Evolutionary conservation across 805 yeast genomes (phyloP), one percentile per base, ranked within the genome.

Genomic region (Naumovozyma baii): DNA sequence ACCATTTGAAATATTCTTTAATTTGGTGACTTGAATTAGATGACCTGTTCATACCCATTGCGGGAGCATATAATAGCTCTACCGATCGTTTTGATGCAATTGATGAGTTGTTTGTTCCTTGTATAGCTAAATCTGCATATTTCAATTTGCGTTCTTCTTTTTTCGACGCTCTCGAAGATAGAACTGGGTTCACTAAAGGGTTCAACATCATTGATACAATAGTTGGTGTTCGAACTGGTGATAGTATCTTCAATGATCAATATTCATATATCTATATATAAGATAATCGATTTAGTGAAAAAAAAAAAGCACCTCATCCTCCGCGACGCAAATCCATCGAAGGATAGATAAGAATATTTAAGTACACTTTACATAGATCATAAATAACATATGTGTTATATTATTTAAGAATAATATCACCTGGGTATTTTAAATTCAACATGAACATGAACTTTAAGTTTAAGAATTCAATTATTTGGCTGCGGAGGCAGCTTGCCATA

Each of bases 31-130:
- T 30, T 22, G 26, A 22, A n/a, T 8, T 29, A 12, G 31, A 12
- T 29, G 13, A 12, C 5, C 15, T n/a, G 12, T 39, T 32, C 31
- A 13, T 19, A 32, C 48, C 30, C 62, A 54, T 38, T 39, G 57
- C 39, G 16, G 52, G 46, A 40, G 54, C 36, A 47, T 79, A 83
- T 9, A 82, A 60, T 47, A 69, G 63, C 50, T 84, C 94, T 2
- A 82, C 94, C 1, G 92, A 82, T 45, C 92, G 61, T 50, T 83
- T 83, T 2, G 92, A 82, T 1, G 82, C 87, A 36, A 84, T 83
- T 0, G 94, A 83, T 5, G 86, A 82, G 49, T 80, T 82, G 53
- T 84, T 83, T 2, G 94, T 83, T 3, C 85, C 87, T 59, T 83
- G 94, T n/a, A 83, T 78, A 20, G 80, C 79, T 25, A 76, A 59